These are phyloP conservation scores for Tardiomyces digboiensis DNA, from an alignment of 1,139 yeast genomes.

Conservation along the genomic window DNA sequence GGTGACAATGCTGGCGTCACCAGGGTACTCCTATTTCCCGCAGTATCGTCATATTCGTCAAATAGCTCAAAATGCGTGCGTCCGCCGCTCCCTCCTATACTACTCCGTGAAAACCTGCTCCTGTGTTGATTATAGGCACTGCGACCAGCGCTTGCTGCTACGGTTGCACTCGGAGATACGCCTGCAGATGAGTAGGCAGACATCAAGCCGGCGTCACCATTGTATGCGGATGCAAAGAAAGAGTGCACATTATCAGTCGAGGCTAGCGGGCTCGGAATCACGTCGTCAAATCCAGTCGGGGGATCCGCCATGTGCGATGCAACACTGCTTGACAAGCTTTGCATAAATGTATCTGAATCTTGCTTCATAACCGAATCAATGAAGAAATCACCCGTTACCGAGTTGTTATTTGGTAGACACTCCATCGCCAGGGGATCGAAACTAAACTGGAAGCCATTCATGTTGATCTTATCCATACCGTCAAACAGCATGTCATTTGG, in stretches of 20 bases:
- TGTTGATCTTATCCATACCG: not conserved
- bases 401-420: constrained; percentile 14
- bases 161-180: not conserved
- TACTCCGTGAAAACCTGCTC: not conserved
- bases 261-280: not conserved
- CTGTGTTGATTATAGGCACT: not conserved
- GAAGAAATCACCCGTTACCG: not conserved
- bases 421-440: constrained; percentile 24
- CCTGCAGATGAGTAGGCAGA: not conserved
- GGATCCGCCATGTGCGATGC: not conserved
- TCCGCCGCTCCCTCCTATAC: not conserved
- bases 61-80: constrained; percentile 16
- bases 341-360: not conserved
- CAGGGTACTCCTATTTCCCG: constrained; percentile 7
- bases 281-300: not conserved
- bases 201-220: not conserved
- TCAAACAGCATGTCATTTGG: not conserved
- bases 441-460: constrained; percentile 19
- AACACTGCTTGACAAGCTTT: not conserved
- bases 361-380: not conserved
- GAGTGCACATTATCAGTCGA: not conserved
- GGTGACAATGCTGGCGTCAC: constrained; percentile 19
- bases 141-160: not conserved
- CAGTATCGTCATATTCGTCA: constrained; percentile 14
- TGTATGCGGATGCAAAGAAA: not conserved